Conservation (phyloP, 176 grass and related monocot genomes). For the Lolium multiflorum region DNA sequence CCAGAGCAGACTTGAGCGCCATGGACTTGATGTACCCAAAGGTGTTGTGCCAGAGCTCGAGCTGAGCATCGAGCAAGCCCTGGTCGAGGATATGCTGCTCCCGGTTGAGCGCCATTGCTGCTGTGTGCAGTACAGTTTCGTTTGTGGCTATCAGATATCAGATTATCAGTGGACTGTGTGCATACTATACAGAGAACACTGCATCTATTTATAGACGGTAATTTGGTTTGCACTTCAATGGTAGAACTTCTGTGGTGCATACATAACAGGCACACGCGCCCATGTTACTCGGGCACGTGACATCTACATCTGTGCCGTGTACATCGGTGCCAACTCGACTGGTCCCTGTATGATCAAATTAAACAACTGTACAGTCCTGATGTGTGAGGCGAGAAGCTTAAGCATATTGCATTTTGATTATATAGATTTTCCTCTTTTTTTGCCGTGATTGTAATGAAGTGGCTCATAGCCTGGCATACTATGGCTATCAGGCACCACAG, state of each 20-base stretch:
- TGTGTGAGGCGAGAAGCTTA: no score
- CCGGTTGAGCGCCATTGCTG: slow-evolving; percentile 13
- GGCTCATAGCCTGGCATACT: no score
- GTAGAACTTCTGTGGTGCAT: not conserved
- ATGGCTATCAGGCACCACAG: no score
- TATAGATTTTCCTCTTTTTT: no score
- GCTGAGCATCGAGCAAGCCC: slow-evolving; percentile 29
- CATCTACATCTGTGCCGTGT: not conserved
- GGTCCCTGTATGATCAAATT: not conserved
- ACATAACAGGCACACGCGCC: not conserved
- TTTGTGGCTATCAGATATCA: not conserved
- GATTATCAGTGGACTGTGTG: not conserved
- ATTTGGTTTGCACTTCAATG: not conserved
- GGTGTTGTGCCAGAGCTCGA: slow-evolving; percentile 31
- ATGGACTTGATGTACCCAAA: slow-evolving; percentile 35
- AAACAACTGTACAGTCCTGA: not conserved
- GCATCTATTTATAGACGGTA: not conserved
- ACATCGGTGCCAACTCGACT: not conserved
- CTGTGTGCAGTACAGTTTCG: not conserved
- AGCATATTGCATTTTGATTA: no score
- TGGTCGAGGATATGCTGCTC: not conserved
- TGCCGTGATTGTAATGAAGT: no score
- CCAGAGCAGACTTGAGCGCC: slow-evolving; percentile 35
- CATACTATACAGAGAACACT: not conserved
- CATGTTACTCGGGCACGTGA: not conserved